Evolutionary conservation across 345 rosid genomes (phyloP).

Genomic region (Psidium guajava): DNA sequence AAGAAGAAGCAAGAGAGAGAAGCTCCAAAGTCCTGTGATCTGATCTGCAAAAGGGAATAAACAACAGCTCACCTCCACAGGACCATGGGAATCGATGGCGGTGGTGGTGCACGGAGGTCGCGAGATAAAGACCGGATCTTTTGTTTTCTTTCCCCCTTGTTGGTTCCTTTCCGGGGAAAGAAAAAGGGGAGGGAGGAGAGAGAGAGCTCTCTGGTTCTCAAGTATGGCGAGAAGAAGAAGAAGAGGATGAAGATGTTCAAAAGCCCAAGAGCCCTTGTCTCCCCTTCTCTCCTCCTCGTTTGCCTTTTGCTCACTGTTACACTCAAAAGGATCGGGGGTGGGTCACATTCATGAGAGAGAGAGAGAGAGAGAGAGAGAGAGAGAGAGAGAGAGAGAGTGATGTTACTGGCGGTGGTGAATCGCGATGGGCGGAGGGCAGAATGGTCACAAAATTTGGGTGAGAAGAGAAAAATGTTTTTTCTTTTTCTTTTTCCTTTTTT

Average conservation of each 20-base stretch:
- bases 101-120: background rate
- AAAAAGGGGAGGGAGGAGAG: too few species aligned
- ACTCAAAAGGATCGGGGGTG: conserved; percentile 8
- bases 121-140: background rate
- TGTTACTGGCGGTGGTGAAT: background rate
- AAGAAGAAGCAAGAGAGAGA: background rate
- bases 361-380: conserved; percentile 9
- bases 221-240: too few species aligned
- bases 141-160: background rate
- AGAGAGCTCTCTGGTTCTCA: too few species aligned
- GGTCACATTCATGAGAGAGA: background rate
- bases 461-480: conserved; percentile 10
- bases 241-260: too few species aligned
- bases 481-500: conserved; percentile 4
- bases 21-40: background rate
- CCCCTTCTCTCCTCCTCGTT: background rate
- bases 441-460: background rate
- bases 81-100: background rate
- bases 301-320: conserved; percentile 11
- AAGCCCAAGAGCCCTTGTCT: background rate
- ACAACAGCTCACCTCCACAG: background rate
- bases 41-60: background rate
- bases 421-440: background rate
- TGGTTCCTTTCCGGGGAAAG: too few species aligned
- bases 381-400: too few species aligned